Conservation (phyloP, 495 filamentous ascomycete genomes). For the Choiromyces venosus region DNA sequence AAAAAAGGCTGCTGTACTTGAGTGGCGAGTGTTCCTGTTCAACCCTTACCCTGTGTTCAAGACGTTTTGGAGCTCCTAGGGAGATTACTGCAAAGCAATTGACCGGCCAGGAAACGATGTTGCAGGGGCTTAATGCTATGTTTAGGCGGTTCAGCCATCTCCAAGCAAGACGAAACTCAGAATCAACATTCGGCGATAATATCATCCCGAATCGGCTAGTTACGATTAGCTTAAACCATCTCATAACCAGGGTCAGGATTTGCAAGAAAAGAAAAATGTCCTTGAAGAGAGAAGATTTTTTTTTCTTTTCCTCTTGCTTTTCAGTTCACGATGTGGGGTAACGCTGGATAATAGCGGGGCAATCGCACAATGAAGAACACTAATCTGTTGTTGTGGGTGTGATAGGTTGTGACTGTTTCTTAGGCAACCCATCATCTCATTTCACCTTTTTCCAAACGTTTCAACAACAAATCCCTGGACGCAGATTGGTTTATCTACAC, state of each 20-base stretch:
- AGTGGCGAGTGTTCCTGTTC: not conserved
- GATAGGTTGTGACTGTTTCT: not conserved
- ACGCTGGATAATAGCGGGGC: no score
- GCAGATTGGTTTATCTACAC: not conserved
- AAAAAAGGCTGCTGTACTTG: not conserved
- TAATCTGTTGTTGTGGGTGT: not conserved
- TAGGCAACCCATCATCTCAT: not conserved
- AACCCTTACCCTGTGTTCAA: not conserved
- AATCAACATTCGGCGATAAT: not conserved
- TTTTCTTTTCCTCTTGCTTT: not conserved
- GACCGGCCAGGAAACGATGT: not conserved
- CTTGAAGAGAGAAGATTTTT: not conserved
- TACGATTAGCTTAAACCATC: not conserved
- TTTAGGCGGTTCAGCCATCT: not conserved
- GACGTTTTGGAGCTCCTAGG: not conserved
- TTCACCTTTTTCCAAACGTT: not conserved
- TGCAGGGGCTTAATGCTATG: not conserved
- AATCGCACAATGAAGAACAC: not conserved
- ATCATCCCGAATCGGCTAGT: not conserved
- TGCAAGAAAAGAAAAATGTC: not conserved
- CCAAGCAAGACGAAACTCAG: not conserved
- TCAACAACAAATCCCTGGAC: not conserved
- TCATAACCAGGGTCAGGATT: not conserved
- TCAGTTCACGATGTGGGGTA: not conserved
- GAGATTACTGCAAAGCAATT: not conserved